These are phyloP conservation scores for Gynochthodes officinalis DNA, from an alignment of 257 asterid genomes.

Conservation along the genomic window DNA sequence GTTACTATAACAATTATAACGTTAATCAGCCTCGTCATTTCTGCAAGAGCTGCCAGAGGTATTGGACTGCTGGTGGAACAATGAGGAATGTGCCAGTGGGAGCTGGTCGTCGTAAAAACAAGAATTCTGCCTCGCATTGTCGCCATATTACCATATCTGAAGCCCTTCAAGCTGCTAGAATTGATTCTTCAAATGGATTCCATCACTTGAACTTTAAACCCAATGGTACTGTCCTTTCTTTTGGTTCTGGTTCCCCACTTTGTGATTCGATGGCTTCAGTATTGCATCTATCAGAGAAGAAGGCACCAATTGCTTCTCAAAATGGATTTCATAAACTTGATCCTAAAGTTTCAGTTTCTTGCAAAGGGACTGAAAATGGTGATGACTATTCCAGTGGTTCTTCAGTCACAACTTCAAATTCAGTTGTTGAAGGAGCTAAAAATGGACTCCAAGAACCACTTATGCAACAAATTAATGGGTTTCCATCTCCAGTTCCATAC, in stretches of 20 bases:
- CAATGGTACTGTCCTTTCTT: conserved; percentile 64
- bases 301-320: conserved; percentile 21
- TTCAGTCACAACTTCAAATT: conserved; percentile 32
- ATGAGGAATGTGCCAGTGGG: conserved; percentile 95
- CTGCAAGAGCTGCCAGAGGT: conserved; percentile 93
- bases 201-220: conserved; percentile 42
- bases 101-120: conserved; percentile 82
- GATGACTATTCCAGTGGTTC: conserved; percentile 47
- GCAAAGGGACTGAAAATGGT: conserved; percentile 32
- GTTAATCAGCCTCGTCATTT: conserved; percentile 86
- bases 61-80: conserved; percentile 96
- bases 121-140: conserved; percentile 52
- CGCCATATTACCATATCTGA: conserved; percentile 59
- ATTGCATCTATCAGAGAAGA: conserved; percentile 42
- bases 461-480: conserved; percentile 40
- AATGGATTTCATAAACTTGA: conserved; percentile 32
- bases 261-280: conserved; percentile 57
- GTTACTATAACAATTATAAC: conserved; percentile 90
- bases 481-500: conserved; percentile 56
- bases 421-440: conserved; percentile 24
- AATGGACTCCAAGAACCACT: conserved; percentile 32
- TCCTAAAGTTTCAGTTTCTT: conserved; percentile 22
- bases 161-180: conserved; percentile 45
- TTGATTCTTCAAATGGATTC: conserved; percentile 41
- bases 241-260: conserved; percentile 44